Base-by-base conservation (phyloP, 2,329 filamentous ascomycete species). In the Keithomyces neogunnii region DNA sequence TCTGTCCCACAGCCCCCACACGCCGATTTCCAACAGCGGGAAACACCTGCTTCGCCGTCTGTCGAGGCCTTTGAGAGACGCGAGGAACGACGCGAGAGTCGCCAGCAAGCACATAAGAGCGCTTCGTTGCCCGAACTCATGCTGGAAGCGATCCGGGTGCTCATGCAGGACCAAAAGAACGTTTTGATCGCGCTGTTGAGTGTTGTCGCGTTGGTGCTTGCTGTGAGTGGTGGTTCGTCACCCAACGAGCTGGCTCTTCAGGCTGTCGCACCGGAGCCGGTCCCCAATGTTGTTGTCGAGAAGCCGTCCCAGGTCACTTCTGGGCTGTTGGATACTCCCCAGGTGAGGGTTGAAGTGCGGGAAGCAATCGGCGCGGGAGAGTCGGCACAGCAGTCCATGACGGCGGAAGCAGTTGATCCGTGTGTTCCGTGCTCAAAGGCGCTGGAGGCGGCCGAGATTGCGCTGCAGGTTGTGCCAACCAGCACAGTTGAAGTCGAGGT, bases 161-260 rank as follows among this genome's bases (percentile, higher is more conserved):
- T 79, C 19, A 59, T 84, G 58, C 72, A 75, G 45, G 81, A 85
- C 57, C 72, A 72, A 52, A 82, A 77, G 66, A 85, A 84, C 51
- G 62, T 84, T 8, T 66, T 73, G n/a, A 84, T 85, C 30, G 68
- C 71, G 4, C 59, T 78, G 0, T 66, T 85, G 48, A 74, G 76
- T 50, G 52, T 78, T 2, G 61, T 84, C n/a, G 72, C 82, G 2
- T 57, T 82, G 11, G 51, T 80, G 31, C 67, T 84, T 8, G 75
- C 77, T 1, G 48, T 76, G 10, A 56, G 66, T 47, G 53, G 67
- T 53, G 53, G 62, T 39, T 53, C 52, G 8, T 51, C 60, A 4
- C 52, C 51, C 13, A 55, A 57, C 19, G 51, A 60, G 3, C 5
- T 33, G 19, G 6, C 28, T 31, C 11, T 36, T 6, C 35, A 45